Evolutionary conservation across 257 asterid genomes (phyloP), one percentile per base, ranked within the genome.

Genomic region (Nicotiana paniculata): DNA sequence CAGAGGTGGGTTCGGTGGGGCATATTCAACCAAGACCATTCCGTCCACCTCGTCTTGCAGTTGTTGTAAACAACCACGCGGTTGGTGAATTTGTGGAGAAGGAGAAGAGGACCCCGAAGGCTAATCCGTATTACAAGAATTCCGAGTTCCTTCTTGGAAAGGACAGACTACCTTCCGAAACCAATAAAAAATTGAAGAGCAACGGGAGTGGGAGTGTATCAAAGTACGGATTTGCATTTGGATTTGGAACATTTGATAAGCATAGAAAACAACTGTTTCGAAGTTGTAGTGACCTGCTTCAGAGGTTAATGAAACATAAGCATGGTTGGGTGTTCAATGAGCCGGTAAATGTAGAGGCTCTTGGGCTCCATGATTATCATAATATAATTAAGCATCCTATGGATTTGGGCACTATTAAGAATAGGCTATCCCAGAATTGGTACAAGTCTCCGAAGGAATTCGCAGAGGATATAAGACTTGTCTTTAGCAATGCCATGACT

Each of bases 51-150:
- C 93, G 93, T 80, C 93, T 93, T 87, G 82, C 95, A 15, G 90
- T 90, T 61, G 85, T 81, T 81, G 91, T 81, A 8, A 91, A 88
- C 70, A 85, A 82, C 86, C 77, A 28, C 30, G n/a, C 81, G 81
- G 83, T 59, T n/a, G 81, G 84, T 76, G 97, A 89, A 37, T 86
- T 67, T 83, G 82, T 88, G 26, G 99, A 95, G 91, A 91, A 91
- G 88, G 99, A 95, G 91, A 93, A 93, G 85, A 90, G 97, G 77
- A 95, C 97, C 21, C 99, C 97, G 9, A 95, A 92, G 90, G 99
- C 97, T 9, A 93, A 95, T 86, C 93, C 91, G 85, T 91, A 81
- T 63, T 93, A 95, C 82, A 81, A 92, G 72, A 91, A 91, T 80
- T 90, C 97, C 0, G 99, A 95, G 82, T 95, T 93, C 57, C 97